Evolutionary conservation across 2,329 filamentous ascomycete species (phyloP).

Genomic region (Aquanectria penicillioides): DNA sequence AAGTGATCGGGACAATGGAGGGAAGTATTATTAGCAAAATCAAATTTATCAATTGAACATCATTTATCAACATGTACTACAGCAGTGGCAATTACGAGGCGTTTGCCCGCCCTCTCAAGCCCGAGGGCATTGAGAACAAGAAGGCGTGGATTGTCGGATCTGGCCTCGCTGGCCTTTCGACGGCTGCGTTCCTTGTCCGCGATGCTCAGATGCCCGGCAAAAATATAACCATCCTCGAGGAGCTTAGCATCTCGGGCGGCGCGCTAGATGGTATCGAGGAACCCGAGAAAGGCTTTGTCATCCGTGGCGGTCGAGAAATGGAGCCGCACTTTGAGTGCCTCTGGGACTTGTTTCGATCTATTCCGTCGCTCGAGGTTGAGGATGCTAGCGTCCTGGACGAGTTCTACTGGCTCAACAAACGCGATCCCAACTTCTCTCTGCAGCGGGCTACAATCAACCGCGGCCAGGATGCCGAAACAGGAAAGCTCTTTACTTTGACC

Average conservation of each 20-base stretch:
- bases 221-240: slow-evolving; percentile 29
- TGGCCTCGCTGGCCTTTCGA: slow-evolving; percentile 23
- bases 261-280: slow-evolving; percentile 24
- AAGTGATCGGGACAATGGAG: no score
- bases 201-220: slow-evolving; percentile 27
- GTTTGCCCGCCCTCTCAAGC: slow-evolving; percentile 27
- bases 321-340: slow-evolving; percentile 42
- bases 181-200: slow-evolving; percentile 27
- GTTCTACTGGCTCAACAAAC: slow-evolving; percentile 45
- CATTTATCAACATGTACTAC: slow-evolving; percentile 23
- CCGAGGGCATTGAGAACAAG: slow-evolving; percentile 28
- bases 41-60: no score
- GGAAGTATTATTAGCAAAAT: no score
- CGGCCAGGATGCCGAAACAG: slow-evolving; percentile 40
- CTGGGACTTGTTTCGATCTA: slow-evolving; percentile 43
- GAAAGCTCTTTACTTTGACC: slow-evolving; percentile 39
- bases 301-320: slow-evolving; percentile 44
- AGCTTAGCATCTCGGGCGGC: slow-evolving; percentile 21
- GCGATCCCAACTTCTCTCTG: slow-evolving; percentile 35
- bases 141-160: slow-evolving; percentile 26
- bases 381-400: slow-evolving; percentile 44
- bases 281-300: slow-evolving; percentile 42
- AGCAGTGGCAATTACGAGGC: slow-evolving; percentile 27
- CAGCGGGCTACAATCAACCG: slow-evolving; percentile 42
- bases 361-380: slow-evolving; percentile 42